Evolutionary conservation across 352 stramenopile genomes (phyloP), one percentile per base, ranked within the genome.

Genomic region (Phytophthora hybrid): DNA sequence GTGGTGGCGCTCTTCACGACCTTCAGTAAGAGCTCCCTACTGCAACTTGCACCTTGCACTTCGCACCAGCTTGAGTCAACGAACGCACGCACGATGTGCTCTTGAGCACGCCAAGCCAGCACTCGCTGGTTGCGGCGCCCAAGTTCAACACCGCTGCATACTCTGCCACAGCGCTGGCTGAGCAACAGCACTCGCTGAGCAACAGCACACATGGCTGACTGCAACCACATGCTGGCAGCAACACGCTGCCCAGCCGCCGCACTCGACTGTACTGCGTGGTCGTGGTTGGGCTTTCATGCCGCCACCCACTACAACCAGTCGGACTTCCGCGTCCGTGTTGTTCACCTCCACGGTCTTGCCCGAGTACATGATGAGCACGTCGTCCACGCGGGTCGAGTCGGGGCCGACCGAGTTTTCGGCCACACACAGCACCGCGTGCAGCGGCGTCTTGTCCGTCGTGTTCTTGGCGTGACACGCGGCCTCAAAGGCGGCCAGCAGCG

Each of bases 251-350:
- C 23, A 26, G 47, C 29, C 21, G 31, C 16, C 19, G 37, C 21
- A 65, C 63, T 54, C 65, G 21, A 71, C 56, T 53, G 55, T n/a
- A 66, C 63, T 37, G 23, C 47, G 49, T 71, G 64, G 63, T 64
- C 63, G 18, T 63, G 44, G 54, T 58, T 63, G 63, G 41, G 26
- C 26, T 58, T 62, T 71, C 16, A 63, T 29, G 37, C 49, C 41
- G 8, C 26, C 10, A 67, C 63, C 57, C 29, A 67, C 74, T 59
- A 78, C 79, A 71, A 47, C n/a, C n/a, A n/a, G n/a, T n/a, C n/a
- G n/a, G n/a, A n/a, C n/a, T n/a, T n/a, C n/a, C n/a, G n/a, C n/a
- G n/a, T n/a, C n/a, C n/a, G n/a, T n/a, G n/a, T n/a, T n/a, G n/a
- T n/a, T n/a, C n/a, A n/a, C n/a, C n/a, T n/a, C n/a, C n/a, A n/a